Base-by-base conservation (phyloP, 257 asterid species). In the Nicotiana tomentosiformis region DNA sequence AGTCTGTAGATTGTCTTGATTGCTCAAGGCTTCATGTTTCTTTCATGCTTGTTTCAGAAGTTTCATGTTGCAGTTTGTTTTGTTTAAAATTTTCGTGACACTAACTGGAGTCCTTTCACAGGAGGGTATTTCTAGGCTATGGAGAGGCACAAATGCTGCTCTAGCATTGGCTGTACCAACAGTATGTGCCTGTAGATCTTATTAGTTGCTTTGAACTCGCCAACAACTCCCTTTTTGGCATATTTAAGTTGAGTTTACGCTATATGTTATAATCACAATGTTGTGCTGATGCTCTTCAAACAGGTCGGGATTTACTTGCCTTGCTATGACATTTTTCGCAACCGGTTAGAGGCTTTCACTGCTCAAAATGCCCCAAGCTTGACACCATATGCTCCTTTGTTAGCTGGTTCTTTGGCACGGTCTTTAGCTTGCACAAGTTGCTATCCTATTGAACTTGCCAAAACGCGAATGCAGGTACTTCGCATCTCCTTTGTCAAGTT, bases 81-180 rank as follows among this genome's bases (percentile, higher is more conserved):
- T 51, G 16, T 76, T 76, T 76, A 76, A 15, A 76, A n/a, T 29
- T 76, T 76, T 29, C 5, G 64, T 51, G 80, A 51, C 80, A 49
- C 77, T 85, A 43, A 65, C 72, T 46, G 60, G 62, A 57, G 78
- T 39, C 46, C 78, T 77, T 86, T 83, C 79, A 85, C 89, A 95
- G 97, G 99, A 95, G 86, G 99, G 99, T 35, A 81, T 95, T 84
- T 86, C 93, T 53, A 94, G 92, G 84, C 97, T 95, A 7, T 95
- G 99, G 99, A 92, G 99, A 91, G 99, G 99, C 77, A 95, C 99
- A 32, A 92, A 91, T 89, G 99, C 99, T 66, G 94, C 96, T 58
- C 92, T 95, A 86, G 97, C 98, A 37, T 90, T 93, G 83, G 98
- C 99, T 68, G 84, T 95, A 18, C 99, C 99, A 78, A 95, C 98